Evolutionary conservation across 306 rosid species (phyloP).

Genomic region (Lupinus albus): DNA sequence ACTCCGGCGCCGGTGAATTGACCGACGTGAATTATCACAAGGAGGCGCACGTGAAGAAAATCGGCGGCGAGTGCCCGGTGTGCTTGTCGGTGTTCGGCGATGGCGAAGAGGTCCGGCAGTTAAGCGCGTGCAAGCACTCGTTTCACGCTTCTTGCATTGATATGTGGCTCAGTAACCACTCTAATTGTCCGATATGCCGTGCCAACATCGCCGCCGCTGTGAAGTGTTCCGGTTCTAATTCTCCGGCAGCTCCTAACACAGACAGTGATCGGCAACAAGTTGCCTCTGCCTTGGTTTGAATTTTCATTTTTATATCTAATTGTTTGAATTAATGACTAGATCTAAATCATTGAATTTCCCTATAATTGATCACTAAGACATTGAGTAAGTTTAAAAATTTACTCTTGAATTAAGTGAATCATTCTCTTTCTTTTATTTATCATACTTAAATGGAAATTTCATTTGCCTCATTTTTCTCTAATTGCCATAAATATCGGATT

Average conservation of each 20-base stretch:
- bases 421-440: no score
- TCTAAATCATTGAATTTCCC: no score
- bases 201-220: constrained; percentile 35
- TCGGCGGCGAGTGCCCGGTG: constrained; percentile 77
- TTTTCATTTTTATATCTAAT: background rate
- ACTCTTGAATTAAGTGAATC: no score
- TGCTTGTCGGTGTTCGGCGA: constrained; percentile 65
- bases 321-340: no score
- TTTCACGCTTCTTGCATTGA: constrained; percentile 70
- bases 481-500: no score
- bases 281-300: constrained; percentile 55
- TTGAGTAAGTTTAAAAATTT: no score
- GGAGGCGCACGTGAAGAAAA: constrained; percentile 50
- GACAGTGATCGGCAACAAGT: constrained; percentile 48
- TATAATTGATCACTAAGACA: no score
- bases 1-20: background rate
- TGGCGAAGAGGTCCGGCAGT: constrained; percentile 67
- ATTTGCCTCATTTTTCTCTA: no score
- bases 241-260: constrained; percentile 19
- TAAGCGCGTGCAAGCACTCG: constrained; percentile 69
- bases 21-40: constrained; percentile 49
- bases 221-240: constrained; percentile 33
- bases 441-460: no score
- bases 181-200: constrained; percentile 81
- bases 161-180: constrained; percentile 64